Evolutionary conservation across 495 filamentous ascomycete genomes (phyloP).

Genomic region (Podospora conica): DNA sequence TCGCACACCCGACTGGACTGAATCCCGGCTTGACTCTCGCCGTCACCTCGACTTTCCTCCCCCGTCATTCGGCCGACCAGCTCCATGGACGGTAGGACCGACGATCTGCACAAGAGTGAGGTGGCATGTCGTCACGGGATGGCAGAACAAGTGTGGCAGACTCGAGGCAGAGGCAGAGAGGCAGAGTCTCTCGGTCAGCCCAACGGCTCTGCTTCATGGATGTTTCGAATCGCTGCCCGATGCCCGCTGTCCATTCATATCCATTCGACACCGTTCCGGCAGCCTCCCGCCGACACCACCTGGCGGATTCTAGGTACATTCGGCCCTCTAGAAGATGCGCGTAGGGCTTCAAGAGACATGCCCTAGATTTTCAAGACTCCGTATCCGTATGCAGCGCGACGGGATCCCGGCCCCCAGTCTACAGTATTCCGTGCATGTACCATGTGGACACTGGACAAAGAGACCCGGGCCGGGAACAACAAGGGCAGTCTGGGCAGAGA

Average conservation of each 20-base stretch:
- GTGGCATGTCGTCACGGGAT: constrained; percentile 18
- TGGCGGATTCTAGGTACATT: not conserved
- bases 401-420: not conserved
- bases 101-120: constrained; percentile 5
- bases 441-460: not conserved
- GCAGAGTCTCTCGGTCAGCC: constrained; percentile 10
- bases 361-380: not conserved
- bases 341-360: not conserved
- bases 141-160: constrained; percentile 13
- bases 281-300: not conserved
- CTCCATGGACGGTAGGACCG: not conserved
- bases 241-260: not conserved
- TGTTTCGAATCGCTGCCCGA: constrained; percentile 3
- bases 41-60: not conserved
- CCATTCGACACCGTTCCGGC: not conserved
- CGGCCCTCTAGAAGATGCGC: not conserved
- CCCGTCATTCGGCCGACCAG: not conserved
- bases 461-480: not conserved
- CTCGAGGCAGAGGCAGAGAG: not conserved
- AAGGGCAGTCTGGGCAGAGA: not conserved
- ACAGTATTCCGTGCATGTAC: not conserved
- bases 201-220: constrained; percentile 1
- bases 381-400: not conserved
- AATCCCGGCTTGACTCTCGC: not conserved
- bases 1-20: not conserved